Evolutionary conservation across 2,329 filamentous ascomycete genomes (phyloP).

Genomic region (Thielaviopsis ethacetica): DNA sequence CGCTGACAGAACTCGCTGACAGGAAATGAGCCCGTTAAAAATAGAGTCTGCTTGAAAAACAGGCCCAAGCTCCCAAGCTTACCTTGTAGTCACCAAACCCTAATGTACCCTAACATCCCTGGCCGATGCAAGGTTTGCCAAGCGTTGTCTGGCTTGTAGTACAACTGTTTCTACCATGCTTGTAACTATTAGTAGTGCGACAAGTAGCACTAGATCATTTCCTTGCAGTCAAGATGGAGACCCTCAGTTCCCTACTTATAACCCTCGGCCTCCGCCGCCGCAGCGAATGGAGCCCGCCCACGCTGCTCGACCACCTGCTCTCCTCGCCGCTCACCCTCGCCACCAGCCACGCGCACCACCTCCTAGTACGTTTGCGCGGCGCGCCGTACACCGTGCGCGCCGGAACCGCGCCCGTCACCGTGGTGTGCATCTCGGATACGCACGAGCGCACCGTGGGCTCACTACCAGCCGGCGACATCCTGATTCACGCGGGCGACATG

Average conservation of each 20-base stretch:
- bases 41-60: background rate
- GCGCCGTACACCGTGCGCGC: constrained; percentile 39
- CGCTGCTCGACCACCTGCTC: constrained; percentile 45
- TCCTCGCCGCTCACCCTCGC: constrained; percentile 51
- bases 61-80: background rate
- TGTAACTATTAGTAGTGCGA: too few relatives aligned
- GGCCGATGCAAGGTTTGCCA: background rate
- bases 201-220: too few relatives aligned
- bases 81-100: background rate
- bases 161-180: too few relatives aligned
- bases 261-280: constrained; percentile 31
- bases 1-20: too few relatives aligned
- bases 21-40: too few relatives aligned
- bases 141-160: background rate
- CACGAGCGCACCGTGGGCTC: constrained; percentile 44
- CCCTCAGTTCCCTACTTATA: constrained; percentile 20
- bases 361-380: constrained; percentile 53
- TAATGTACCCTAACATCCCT: background rate
- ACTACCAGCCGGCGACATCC: constrained; percentile 65
- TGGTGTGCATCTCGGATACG: constrained; percentile 85
- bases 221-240: background rate
- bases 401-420: constrained; percentile 41
- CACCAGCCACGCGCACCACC: constrained; percentile 43
- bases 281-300: constrained; percentile 31
- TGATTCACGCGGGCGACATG: constrained; percentile 85